Evolutionary conservation across 108 stramenopile genomes (phyloP).

Genomic region (Craspedostauros australis): DNA sequence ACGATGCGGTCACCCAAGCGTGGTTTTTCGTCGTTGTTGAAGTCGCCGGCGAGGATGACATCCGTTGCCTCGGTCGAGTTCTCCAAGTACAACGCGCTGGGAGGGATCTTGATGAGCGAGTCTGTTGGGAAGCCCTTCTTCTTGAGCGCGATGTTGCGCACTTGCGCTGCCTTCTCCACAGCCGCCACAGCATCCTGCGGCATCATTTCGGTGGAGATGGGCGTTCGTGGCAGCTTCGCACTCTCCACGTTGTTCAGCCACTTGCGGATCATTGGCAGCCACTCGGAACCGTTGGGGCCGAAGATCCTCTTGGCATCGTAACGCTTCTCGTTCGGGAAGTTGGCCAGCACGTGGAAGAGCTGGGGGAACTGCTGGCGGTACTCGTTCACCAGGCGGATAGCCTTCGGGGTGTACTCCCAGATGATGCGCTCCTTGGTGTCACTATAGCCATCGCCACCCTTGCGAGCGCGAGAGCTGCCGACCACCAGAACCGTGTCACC

Average conservation of each 20-base stretch:
- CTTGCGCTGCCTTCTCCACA: constrained; percentile 90
- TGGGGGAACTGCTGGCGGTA: constrained; percentile 89
- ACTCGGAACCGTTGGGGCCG: constrained; percentile 66
- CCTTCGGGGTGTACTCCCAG: constrained; percentile 94
- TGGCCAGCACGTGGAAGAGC: constrained; percentile 70
- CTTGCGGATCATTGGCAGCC: constrained; percentile 57
- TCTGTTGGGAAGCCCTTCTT: constrained; percentile 76
- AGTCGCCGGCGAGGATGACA: constrained; percentile 64
- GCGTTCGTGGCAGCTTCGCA: constrained; percentile 83
- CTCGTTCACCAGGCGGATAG: constrained; percentile 83
- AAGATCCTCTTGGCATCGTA: constrained; percentile 81
- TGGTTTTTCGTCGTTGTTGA: constrained; percentile 70
- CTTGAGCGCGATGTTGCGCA: constrained; percentile 58
- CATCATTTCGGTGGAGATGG: constrained; percentile 86
- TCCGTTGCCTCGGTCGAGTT: constrained; percentile 70
- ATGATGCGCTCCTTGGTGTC: constrained; percentile 27
- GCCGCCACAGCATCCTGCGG: constrained; percentile 83
- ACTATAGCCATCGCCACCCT: too few relatives aligned
- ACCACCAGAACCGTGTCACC: constrained; percentile 81
- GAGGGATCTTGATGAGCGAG: constrained; percentile 71
- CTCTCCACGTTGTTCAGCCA: constrained; percentile 88
- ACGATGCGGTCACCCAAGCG: constrained; percentile 90
- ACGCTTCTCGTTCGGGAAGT: constrained; percentile 72
- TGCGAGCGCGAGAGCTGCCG: constrained; percentile 47
- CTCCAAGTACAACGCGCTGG: constrained; percentile 69